phyloP scores from a whole-genome alignment of 352 stramenopile species.

The Phytopythium litorale region DNA sequence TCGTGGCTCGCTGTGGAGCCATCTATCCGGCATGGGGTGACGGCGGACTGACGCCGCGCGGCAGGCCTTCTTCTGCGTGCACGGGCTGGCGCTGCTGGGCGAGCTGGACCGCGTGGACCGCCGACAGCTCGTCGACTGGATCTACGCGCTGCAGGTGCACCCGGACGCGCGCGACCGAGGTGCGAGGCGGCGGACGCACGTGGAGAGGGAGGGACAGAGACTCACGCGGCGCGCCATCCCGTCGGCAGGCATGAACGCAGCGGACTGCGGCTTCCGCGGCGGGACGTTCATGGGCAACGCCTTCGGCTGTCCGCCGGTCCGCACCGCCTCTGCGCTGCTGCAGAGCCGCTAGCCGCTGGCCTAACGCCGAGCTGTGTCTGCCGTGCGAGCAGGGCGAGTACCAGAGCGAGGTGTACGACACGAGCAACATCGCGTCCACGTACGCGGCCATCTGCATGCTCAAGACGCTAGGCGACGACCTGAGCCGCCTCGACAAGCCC shows the following conservation, averaged over 20 bases:
- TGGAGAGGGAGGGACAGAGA: not conserved
- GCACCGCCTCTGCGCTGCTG: not conserved
- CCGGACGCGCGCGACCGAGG: conserved; percentile 58
- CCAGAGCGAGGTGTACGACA: conserved; percentile 73
- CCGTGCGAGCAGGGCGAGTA: conserved; percentile 35
- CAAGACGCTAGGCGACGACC: conserved; percentile 80
- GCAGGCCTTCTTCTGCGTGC: conserved; percentile 82
- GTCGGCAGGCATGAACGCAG: conserved; percentile 46
- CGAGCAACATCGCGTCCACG: conserved; percentile 81
- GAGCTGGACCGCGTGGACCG: conserved; percentile 72
- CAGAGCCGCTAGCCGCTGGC: too few relatives aligned
- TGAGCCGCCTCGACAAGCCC: conserved; percentile 65
- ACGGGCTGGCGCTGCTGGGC: conserved; percentile 75
- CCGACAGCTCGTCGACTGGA: conserved; percentile 77
- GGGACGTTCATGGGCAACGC: conserved; percentile 59
- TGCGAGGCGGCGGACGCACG: conserved; percentile 6
- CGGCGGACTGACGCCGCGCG: too few relatives aligned
- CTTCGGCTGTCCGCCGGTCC: conserved; percentile 40
- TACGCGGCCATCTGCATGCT: conserved; percentile 84
- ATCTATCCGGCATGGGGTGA: too few relatives aligned
- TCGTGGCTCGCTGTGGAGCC: not conserved
- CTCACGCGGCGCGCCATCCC: not conserved
- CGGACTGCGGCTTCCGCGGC: conserved; percentile 74
- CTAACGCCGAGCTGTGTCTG: not conserved
- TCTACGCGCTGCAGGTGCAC: conserved; percentile 81